Base-by-base conservation (phyloP, 2,329 filamentous ascomycete genomes). In the Phyllosticta capitalensis region DNA sequence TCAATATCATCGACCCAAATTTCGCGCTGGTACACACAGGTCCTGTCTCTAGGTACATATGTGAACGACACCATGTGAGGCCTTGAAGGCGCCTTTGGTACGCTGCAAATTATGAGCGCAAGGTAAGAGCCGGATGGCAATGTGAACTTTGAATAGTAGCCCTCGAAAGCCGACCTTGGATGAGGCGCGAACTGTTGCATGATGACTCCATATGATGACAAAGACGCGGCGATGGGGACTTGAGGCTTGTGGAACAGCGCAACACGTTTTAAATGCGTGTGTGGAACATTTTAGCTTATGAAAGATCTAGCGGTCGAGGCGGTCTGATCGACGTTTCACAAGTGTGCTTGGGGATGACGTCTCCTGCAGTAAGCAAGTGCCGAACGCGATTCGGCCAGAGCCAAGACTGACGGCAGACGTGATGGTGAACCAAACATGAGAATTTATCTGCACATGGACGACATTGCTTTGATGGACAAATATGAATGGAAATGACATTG, bases 111-210 rank as follows among this genome's bases (percentile, higher is more conserved):
- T 52, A 80, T 75, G 9, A 80, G 62, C 17, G 75, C 74, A 7
- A 81, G 68, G 59, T 78, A 74, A 4, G 72, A 71, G 61, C 77
- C 76, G 3, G 74, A 77, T 17, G 74, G 72, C 6, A 80, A 71
- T 56, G 72, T 68, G 65, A 80, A 79, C 63, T 79, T 79, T 61
- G 75, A 77, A 67, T 80, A 80, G 67, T 73, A 79, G 38, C 78
- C 78, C 67, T 81, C 78, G 64, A 81, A 80, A 30, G 68, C 69
- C 26, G 76, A 66, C 33, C 58, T 63, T 1, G 64, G 64, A 61
- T 80, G 78, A 1, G 78, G 78, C 6, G 68, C 69, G 58, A 68
- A 72, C 63, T 78, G 74, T 60, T 79, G 71, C 71, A 76, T 76
- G 55, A 45, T n/a, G 14, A 45, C 38, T 45, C 38, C 12, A 45